Evolutionary conservation across 805 yeast genomes (phyloP), one percentile per base, ranked within the genome.

Genomic region (Torulaspora delbrueckii): DNA sequence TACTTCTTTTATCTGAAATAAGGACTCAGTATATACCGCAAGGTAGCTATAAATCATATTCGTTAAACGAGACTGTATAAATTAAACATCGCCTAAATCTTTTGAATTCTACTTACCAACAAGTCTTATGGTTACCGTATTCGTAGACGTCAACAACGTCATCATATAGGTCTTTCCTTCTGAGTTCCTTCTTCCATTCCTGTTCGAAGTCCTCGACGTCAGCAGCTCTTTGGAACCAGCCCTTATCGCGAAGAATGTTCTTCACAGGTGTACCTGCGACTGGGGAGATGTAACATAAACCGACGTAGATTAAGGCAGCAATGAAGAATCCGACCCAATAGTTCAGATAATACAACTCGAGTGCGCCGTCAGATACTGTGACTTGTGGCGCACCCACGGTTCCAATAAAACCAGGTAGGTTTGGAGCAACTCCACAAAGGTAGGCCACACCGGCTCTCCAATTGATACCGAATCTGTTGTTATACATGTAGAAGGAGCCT

Each of bases 381-480:
- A 54, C 46, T 53, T 74, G 76, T 13, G 58, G 58, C 16, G 82
- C 77, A 28, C 81, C 83, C 13, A 86, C 81, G n/a, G 86, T 66
- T 32, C 65, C 66, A 28, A 68, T 57, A 42, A 68, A 59, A 31
- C 72, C 72, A 12, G 72, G 71, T 45, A 68, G 53, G 45, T 67
- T 67, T 30, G 72, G 72, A 12, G 64, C 67, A 40, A 68, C 59
- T 42, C 72, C 71, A 44, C 63, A 53, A 12, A 65, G 18, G 48
- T 66, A 87, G 1, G 95, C 91, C 27, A 75, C 78, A 52, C 77
- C 79, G 1, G 90, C 95, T 55, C 93, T 74, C 85, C 90, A 84
- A 63, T 86, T 85, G 66, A 77, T 57, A 22, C 95, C 95, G 46
- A 62, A 58, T 25, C 48, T 56, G 69, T 80, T 71, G 70, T 80